Evolutionary conservation across 179 eudicot species (phyloP), one percentile per base, ranked within the genome.

Genomic region (Drosera spatulata): DNA sequence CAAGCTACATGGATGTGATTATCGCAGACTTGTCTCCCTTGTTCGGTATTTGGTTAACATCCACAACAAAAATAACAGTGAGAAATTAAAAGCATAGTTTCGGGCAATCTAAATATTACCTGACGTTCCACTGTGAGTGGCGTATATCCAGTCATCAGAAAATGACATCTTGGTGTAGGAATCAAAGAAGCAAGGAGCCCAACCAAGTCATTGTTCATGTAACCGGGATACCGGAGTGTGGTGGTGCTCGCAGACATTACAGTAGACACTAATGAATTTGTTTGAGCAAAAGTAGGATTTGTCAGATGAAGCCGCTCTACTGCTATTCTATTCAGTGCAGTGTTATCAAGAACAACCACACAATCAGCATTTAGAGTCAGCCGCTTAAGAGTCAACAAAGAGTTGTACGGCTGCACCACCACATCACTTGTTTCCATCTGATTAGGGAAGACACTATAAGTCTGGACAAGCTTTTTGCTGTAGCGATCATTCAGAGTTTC

Each of bases 181-280:
- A 94, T 90, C 78, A 94, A 75, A 66, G 99, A 94, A 70, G 99
- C 95, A 65, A 94, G 97, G 61, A 94, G 96, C 70, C 99, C 99
- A 74, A 94, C 99, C 74, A 94, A 85, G 71, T 94, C 99, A 79
- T 94, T 94, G 70, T 94, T 94, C 99, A 94, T 94, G 69, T 94
- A 94, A 66, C 99, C 99, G 52, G 99, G 99, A 76, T 94, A 94
- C 33, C 99, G 90, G 62, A 94, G 71, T 37, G 99, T 94, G 52
- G 99, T 94, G 39, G 99, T 94, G 83, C 99, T 94, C 53, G 99
- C 99, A 10, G 99, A 89, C 99, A 94, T 94, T 56, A 94, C 99
- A 61, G 99, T 94, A 38, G 99, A 94, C 15, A 94, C 99, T 69
- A 94, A 68, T 37, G 99, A 86, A 75, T 94, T 94, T 70, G 97